phyloP scores from a whole-genome alignment of 345 rosid species.

The Salix purpurea region DNA sequence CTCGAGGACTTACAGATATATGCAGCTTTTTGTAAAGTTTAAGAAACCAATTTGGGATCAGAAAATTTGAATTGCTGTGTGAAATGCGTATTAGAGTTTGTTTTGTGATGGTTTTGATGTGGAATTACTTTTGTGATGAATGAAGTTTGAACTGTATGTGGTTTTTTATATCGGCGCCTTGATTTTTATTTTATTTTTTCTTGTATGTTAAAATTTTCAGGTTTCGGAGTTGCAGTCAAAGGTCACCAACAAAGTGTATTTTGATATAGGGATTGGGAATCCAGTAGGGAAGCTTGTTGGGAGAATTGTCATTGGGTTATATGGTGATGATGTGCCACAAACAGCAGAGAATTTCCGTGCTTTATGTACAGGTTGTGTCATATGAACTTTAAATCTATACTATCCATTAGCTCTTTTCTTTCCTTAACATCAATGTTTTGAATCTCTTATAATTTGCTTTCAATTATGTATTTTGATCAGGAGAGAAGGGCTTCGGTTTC shows the following conservation, averaged over 20 bases:
- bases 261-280: constrained; percentile 89
- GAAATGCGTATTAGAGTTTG: neutral
- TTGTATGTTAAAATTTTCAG: constrained; percentile 26
- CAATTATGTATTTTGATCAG: constrained; percentile 32
- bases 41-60: neutral
- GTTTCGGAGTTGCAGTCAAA: constrained; percentile 55
- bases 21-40: neutral
- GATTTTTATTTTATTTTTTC: neutral
- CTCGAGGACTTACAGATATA: neutral
- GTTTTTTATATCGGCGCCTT: neutral
- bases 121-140: neutral
- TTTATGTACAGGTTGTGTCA: constrained; percentile 71
- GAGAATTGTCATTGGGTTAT: constrained; percentile 86
- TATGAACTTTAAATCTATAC: neutral
- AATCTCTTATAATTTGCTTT: neutral
- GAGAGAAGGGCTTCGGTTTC: constrained; percentile 97
- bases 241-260: constrained; percentile 82
- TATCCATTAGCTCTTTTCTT: neutral
- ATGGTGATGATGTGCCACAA: constrained; percentile 91
- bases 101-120: neutral
- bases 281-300: constrained; percentile 86
- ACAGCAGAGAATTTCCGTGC: constrained; percentile 96
- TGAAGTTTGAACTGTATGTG: neutral
- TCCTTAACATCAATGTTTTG: neutral
- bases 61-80: neutral